These are phyloP conservation scores for Piper longum DNA, from an alignment of 164 flowering plant genomes.

Conservation along the genomic window DNA sequence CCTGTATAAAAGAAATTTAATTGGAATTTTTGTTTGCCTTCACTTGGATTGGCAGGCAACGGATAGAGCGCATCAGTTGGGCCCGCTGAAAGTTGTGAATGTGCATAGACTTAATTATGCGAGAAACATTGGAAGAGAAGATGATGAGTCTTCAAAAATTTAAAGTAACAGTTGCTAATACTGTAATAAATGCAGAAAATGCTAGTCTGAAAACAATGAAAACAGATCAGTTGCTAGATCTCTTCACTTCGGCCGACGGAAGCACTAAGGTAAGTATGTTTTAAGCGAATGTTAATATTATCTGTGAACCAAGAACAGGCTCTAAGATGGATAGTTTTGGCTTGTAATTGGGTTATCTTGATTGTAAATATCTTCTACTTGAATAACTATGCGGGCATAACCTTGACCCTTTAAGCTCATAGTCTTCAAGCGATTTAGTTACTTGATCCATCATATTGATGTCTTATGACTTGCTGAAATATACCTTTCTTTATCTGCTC, in stretches of 20 bases:
- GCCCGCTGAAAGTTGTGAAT: constrained; percentile 85
- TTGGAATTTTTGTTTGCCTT: too few relatives aligned
- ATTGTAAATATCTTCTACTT: too few relatives aligned
- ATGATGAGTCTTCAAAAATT: constrained; percentile 96
- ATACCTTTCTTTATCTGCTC: too few relatives aligned
- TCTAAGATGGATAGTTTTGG: too few relatives aligned
- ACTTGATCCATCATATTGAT: too few relatives aligned
- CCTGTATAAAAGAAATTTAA: too few relatives aligned
- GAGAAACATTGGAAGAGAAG: constrained; percentile 96
- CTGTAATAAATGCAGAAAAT: constrained; percentile 91
- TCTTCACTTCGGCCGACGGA: constrained; percentile 71
- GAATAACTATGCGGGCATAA: too few relatives aligned
- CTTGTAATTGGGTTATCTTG: too few relatives aligned
- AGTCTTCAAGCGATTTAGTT: too few relatives aligned
- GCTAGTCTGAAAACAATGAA: constrained; percentile 95
- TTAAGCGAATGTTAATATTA: background rate
- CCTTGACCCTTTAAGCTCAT: too few relatives aligned
- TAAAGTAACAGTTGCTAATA: constrained; percentile 82
- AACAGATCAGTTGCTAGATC: constrained; percentile 94
- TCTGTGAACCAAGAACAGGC: too few relatives aligned
- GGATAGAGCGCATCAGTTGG: constrained; percentile 98
- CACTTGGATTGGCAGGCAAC: constrained; percentile 52
- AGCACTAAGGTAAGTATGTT: constrained; percentile 40
- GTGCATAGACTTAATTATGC: constrained; percentile 99
- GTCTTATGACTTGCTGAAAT: too few relatives aligned